Base-by-base conservation (phyloP, 345 rosid species). In the Rhizophora mangle region DNA sequence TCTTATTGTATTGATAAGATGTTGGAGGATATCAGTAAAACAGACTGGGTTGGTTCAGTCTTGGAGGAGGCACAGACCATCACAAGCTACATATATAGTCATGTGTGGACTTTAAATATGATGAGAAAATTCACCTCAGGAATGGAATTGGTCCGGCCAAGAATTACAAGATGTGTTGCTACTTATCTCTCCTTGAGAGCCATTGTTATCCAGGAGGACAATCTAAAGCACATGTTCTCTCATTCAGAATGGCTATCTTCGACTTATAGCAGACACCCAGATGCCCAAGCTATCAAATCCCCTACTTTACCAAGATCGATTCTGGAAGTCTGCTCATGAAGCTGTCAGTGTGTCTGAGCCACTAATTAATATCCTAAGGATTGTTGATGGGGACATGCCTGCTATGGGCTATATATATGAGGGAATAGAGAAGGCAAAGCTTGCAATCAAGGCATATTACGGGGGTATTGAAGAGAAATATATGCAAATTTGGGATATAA, bases 251-350 rank as follows among this genome's bases (percentile, higher is more conserved):
- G 79, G 74, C 21, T 70, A 63, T 78, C 89, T 16, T 82, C 89
- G 36, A 56, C 54, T 21, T 66, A 80, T 67, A 63, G 82, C 55
- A 81, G 82, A 53, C 78, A 29, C 39, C 76, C 85, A 21, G 87
- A 85, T 71, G 87, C 86, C 64, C 87, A 83, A 76, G 69, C 75
- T 58, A 57, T 81, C 62, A 75, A 69, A 36, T 69, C 79, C 4
- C 4, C 60, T 75, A 49, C 16, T 75, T 55, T 49, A 13, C 70
- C 73, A 69, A 60, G 79, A 75, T 34, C 70, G 52, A 7, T 75
- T 75, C 60, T 75, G 79, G 79, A 70, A 69, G 67, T 69, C 59
- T 47, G 74, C 79, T 18, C 73, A 60, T 60, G 79, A 75, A 69
- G 74, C 70, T 75, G 79, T 75, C 11, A 69, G 70, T 5, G 52